Evolutionary conservation across 2,329 filamentous ascomycete species (phyloP), one percentile per base, ranked within the genome.

Genomic region (Xylariaceae sp.): DNA sequence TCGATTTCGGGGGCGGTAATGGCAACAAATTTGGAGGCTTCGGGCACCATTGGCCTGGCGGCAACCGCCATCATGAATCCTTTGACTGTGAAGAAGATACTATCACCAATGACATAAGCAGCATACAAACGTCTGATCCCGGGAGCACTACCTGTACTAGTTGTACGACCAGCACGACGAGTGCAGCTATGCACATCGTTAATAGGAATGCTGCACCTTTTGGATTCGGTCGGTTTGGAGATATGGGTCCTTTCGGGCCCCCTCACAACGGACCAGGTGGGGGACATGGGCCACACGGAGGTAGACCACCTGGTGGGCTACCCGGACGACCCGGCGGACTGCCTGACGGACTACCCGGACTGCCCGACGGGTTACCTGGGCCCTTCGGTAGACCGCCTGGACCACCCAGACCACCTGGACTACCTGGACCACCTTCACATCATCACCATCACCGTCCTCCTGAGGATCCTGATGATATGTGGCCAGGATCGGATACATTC

Each of bases 381-480:
- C n/a, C n/a, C n/a, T n/a, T n/a, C n/a, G n/a, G n/a, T n/a, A n/a
- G n/a, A n/a, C n/a, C n/a, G n/a, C n/a, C n/a, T n/a, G n/a, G n/a
- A n/a, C n/a, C n/a, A n/a, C n/a, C n/a, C n/a, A n/a, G n/a, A n/a
- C n/a, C n/a, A n/a, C n/a, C n/a, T n/a, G n/a, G n/a, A n/a, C n/a
- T n/a, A n/a, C n/a, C n/a, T n/a, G n/a, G n/a, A n/a, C 6, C 18
- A 48, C 20, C 51, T 48, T 6, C 41, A 44, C 20, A 16, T 20
- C 7, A 29, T 52, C 37, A 61, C 53, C 45, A 61, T 37, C 14
- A 48, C 37, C 1, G n/a, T 32, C 18, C 32, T 26, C 54, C 2
- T 12, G 19, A 50, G 32, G n/a, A 51, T n/a, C n/a, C n/a, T n/a
- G n/a, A n/a, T n/a, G n/a, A n/a, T n/a, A n/a, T n/a, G 32, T 14